Percentiles rank a stretch among this genome's conserved stretches.
phyloP scores from a whole-genome alignment of 768 basidiomycete genomes.

The Tubosaeta brunneosetosa region DNA sequence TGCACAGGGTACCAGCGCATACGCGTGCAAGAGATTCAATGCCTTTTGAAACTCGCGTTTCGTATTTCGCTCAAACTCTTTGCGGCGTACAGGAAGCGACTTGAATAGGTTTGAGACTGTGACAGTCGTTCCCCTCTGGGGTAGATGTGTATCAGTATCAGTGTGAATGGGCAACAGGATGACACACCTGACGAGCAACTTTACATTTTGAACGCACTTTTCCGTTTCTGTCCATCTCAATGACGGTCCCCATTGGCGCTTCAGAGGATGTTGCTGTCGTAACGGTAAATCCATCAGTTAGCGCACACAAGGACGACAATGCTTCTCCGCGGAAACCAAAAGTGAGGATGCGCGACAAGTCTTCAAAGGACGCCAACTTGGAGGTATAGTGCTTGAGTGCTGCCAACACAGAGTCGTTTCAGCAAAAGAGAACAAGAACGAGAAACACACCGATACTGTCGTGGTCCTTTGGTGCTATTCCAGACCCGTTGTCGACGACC shows the following conservation, averaged over 20 bases:
- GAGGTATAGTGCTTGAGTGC: slow-evolving; percentile 92
- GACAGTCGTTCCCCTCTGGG: slow-evolving; percentile 86
- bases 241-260: slow-evolving; percentile 71
- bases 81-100: slow-evolving; percentile 83
- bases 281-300: slow-evolving; percentile 45
- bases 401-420: slow-evolving; percentile 24
- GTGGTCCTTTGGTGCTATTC: slow-evolving; percentile 75
- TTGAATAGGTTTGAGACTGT: slow-evolving; percentile 66
- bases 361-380: slow-evolving; percentile 71
- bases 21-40: slow-evolving; percentile 75
- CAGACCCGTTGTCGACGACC: slow-evolving; percentile 88
- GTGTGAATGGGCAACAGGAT: neutral
- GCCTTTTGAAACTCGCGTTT: slow-evolving; percentile 91
- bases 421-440: neutral
- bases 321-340: slow-evolving; percentile 98
- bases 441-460: slow-evolving; percentile 58
- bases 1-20: slow-evolving; percentile 81
- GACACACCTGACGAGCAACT: slow-evolving; percentile 71
- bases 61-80: slow-evolving; percentile 82
- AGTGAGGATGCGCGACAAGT: slow-evolving; percentile 65
- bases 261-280: slow-evolving; percentile 27
- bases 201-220: slow-evolving; percentile 51
- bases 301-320: slow-evolving; percentile 85
- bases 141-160: neutral
- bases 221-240: slow-evolving; percentile 72